phyloP scores from a whole-genome alignment of 2,329 filamentous ascomycete species.

The Fusarium temperatum region DNA sequence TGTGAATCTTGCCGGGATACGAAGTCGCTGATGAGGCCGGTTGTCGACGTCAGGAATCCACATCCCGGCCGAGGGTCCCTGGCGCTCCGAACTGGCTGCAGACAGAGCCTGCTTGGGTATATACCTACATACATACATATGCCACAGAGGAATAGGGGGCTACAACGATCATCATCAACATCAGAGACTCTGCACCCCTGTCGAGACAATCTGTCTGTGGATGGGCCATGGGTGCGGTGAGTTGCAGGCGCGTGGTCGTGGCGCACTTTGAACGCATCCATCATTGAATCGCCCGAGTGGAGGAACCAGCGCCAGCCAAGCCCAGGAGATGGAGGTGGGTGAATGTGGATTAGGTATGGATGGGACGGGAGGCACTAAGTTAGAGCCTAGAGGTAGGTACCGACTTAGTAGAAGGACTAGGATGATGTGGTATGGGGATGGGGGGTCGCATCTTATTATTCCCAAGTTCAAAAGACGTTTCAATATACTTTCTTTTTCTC shows the following conservation, averaged over 20 bases:
- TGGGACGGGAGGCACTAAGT: not conserved
- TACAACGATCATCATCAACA: conserved; percentile 7
- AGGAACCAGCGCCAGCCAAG: not conserved
- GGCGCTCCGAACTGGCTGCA: not conserved
- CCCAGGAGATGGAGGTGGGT: not conserved
- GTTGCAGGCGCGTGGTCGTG: conserved; percentile 24
- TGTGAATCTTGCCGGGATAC: not conserved
- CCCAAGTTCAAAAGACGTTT: conserved; percentile 16
- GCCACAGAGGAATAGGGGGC: not conserved
- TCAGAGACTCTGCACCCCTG: not conserved
- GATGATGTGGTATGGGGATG: not conserved
- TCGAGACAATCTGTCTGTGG: not conserved
- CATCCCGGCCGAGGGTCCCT: not conserved
- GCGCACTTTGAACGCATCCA: conserved; percentile 27
- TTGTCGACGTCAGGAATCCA: not conserved
- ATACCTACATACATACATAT: not conserved
- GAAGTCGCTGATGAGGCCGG: not conserved
- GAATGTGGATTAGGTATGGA: not conserved
- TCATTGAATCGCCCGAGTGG: conserved; percentile 27
- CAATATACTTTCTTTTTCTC: conserved; percentile 6
- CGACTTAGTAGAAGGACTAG: not conserved
- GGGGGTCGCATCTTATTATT: conserved; percentile 25
- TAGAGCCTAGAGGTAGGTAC: not conserved
- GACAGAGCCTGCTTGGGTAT: not conserved
- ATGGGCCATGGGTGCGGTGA: conserved; percentile 7